phyloP scores from a whole-genome alignment of 1,284 basidiomycete species.

The Cutaneotrichosporon arboriforme region DNA sequence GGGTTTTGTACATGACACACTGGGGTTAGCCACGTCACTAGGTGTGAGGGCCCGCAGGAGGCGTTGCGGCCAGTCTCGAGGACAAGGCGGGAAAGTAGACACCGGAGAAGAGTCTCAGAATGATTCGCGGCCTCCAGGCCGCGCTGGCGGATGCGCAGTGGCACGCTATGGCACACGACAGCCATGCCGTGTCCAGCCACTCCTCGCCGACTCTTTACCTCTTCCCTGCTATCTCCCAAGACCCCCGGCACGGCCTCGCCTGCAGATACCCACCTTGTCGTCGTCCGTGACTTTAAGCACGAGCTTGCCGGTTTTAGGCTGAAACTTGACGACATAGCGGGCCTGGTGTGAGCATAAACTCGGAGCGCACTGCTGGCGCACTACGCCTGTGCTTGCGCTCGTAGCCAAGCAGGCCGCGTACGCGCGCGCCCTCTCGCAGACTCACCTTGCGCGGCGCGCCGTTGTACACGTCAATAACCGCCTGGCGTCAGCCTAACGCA shows the following conservation, averaged over 20 bases:
- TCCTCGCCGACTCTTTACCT: too few relatives aligned
- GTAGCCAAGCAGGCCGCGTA: neutral
- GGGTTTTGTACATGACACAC: constrained; percentile 93
- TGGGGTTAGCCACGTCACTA: constrained; percentile 39
- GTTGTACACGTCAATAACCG: constrained; percentile 71
- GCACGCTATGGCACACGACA: too few relatives aligned
- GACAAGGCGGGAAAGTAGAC: too few relatives aligned
- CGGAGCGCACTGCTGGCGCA: too few relatives aligned
- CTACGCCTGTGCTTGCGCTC: too few relatives aligned
- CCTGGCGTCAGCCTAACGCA: constrained; percentile 53
- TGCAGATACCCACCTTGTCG: constrained; percentile 58
- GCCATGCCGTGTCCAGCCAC: too few relatives aligned
- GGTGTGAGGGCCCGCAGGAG: too few relatives aligned
- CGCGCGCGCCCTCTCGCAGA: neutral
- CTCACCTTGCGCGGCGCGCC: constrained; percentile 69
- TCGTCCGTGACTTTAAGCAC: constrained; percentile 89
- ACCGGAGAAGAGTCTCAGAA: too few relatives aligned
- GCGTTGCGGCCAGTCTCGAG: too few relatives aligned
- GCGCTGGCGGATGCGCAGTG: too few relatives aligned
- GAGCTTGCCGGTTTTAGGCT: constrained; percentile 69
- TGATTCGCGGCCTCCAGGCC: too few relatives aligned
- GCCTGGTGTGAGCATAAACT: constrained; percentile 56
- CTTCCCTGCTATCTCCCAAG: too few relatives aligned
- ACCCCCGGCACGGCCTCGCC: neutral
- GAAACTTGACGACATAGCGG: constrained; percentile 84